Evolutionary conservation across 768 basidiomycete genomes (phyloP), one percentile per base, ranked within the genome.

Genomic region (Lactifluus piperatus): DNA sequence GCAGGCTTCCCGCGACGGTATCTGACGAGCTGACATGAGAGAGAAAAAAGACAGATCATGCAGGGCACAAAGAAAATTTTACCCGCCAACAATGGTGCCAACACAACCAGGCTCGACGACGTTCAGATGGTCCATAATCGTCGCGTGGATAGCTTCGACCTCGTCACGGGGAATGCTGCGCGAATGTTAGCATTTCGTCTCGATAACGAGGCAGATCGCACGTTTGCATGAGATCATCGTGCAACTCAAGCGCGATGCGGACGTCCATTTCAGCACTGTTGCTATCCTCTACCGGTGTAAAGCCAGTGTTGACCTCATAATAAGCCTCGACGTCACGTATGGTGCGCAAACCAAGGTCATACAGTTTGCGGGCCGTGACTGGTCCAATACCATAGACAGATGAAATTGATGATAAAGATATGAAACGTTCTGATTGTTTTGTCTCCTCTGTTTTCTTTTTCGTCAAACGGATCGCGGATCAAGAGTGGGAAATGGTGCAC

Each of bases 61-160:
- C 29, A 36, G n/a, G 11, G 55, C 50, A 51, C 13, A 24, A 24
- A 47, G 1, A 46, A 24, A 51, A 2, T 41, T 58, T 20, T 46
- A 89, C 91, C 93, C 88, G 66, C 93, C 94, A 39, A 81, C 87
- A 41, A 97, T 81, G 5, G 86, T 89, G 64, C 81, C 83, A 20
- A 79, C 70, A 65, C 84, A 93, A 0, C 88, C 91, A 1, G 78
- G 74, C 52, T 84, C 77, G 9, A 95, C 68, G 11, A 69, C 67
- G 13, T 78, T 76, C 29, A 95, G 70, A 65, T 92, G 84, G n/a
- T 70, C 68, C 79, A 83, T 81, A 5, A 95, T 80, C 10, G 81
- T 73, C 1, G 66, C 66, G n/a, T 82, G 79, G 57, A 95, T 92
- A 64, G 86, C 81, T 58, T 91, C 84, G 0, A 90, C 88, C 69